Percentiles rank a stretch among this genome's conserved stretches.
These are phyloP conservation scores for Canavalia ensiformis DNA, from an alignment of 306 rosid genomes.

Conservation along the genomic window DNA sequence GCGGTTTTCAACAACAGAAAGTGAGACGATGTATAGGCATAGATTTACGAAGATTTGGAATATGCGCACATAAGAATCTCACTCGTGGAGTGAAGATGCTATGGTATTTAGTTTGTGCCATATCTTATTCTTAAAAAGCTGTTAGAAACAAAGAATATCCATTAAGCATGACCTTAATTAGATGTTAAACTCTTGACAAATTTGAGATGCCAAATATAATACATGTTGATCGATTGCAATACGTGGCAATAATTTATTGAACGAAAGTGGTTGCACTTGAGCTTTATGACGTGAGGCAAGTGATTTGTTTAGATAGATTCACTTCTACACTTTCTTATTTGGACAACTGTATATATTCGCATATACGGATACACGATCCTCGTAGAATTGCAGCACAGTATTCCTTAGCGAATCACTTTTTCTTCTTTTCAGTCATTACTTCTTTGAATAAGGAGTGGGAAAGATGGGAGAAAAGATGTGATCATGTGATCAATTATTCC, in stretches of 20 bases:
- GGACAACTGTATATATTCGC: not conserved
- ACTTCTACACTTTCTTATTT: too few species aligned
- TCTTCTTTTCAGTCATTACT: not conserved
- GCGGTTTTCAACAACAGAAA: not conserved
- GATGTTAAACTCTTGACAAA: not conserved
- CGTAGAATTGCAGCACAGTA: not conserved
- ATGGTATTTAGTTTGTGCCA: not conserved
- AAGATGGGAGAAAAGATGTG: not conserved
- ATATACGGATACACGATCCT: not conserved
- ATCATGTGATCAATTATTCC: not conserved
- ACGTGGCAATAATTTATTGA: not conserved
- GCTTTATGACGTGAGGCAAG: not conserved
- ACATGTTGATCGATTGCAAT: not conserved
- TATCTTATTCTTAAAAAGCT: not conserved
- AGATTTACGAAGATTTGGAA: not conserved
- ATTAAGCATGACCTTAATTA: not conserved
- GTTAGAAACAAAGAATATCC: slow-evolving; percentile 18
- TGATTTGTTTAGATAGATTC: not conserved
- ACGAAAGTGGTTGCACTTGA: not conserved
- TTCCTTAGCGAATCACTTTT: not conserved
- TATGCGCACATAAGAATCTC: slow-evolving; percentile 26
- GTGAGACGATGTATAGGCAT: not conserved
- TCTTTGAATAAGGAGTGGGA: not conserved
- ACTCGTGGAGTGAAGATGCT: not conserved
- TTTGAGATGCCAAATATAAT: not conserved